phyloP scores from a whole-genome alignment of 2,329 filamentous ascomycete genomes.

The Talaromyces verruculosus region DNA sequence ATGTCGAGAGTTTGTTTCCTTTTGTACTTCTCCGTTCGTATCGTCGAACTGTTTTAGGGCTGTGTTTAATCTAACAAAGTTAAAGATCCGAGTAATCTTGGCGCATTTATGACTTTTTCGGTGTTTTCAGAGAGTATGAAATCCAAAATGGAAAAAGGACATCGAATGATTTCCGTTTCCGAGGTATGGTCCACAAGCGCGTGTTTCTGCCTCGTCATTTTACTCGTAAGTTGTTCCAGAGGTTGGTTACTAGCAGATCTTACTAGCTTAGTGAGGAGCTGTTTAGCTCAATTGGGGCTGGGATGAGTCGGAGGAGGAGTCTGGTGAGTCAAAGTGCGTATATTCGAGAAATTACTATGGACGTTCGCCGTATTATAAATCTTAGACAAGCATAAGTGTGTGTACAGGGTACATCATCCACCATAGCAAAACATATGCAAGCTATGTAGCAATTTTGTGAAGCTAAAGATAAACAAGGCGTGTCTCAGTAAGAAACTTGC shows the following conservation, averaged over 20 bases:
- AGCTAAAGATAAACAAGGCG: not conserved
- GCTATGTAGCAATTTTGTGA: not conserved
- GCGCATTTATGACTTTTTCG: not conserved
- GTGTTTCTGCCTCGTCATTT: conserved; percentile 14
- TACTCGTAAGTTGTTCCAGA: conserved; percentile 1
- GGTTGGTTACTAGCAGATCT: not conserved
- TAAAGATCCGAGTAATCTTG: not conserved
- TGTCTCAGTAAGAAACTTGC: conserved; percentile 15
- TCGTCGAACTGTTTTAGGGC: not conserved
- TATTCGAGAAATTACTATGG: not conserved
- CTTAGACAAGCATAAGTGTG: not conserved
- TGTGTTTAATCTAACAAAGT: not conserved
- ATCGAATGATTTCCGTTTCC: not conserved
- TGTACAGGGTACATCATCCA: not conserved
- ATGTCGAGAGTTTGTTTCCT: not conserved
- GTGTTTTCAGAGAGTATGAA: not conserved
- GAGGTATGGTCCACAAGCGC: not conserved
- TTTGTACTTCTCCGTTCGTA: not conserved
- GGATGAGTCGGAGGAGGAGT: not conserved
- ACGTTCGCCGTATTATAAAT: not conserved
- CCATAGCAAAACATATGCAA: not conserved
- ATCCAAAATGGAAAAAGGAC: not conserved
- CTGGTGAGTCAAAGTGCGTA: not conserved
- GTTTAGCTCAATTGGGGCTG: not conserved
- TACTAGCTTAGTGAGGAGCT: not conserved